These are phyloP conservation scores for Porcisia hertigi DNA, from an alignment of 208 protist genomes.

Conservation along the genomic window DNA sequence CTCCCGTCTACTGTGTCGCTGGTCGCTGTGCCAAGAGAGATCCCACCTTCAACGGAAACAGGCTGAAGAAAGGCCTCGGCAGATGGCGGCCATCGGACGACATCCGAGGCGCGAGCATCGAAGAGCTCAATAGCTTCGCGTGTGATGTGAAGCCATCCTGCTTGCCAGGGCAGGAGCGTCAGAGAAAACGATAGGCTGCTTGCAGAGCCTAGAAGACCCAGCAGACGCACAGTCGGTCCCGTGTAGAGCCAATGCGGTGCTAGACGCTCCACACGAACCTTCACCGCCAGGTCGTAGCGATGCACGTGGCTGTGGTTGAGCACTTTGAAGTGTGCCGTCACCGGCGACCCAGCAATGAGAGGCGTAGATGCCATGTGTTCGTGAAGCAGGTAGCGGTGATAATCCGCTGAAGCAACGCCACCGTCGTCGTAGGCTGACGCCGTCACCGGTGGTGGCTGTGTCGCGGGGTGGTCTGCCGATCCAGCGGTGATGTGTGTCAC, in stretches of 20 bases:
- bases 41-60: not conserved
- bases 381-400: not conserved
- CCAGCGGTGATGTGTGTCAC: conserved; percentile 3
- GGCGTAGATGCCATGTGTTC: not conserved
- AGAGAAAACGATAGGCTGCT: conserved; percentile 40
- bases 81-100: conserved; percentile 55
- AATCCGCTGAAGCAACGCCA: not conserved
- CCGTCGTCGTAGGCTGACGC: not conserved
- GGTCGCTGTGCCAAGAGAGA: not conserved
- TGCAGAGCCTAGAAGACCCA: conserved; percentile 37
- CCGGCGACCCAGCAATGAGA: conserved; percentile 27
- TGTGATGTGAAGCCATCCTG: conserved; percentile 48
- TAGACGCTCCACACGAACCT: conserved; percentile 66
- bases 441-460: not conserved
- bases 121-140: conserved; percentile 54
- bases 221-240: conserved; percentile 45
- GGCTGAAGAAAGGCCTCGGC: conserved; percentile 13
- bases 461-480: not conserved
- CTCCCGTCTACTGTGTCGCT: not conserved
- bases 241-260: conserved; percentile 67
- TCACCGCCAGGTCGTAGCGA: conserved; percentile 50
- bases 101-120: conserved; percentile 31
- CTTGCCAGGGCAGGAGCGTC: conserved; percentile 64
- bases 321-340: conserved; percentile 37
- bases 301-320: conserved; percentile 34